Conservation (phyloP, 1,284 basidiomycete species). For the Cutaneotrichosporon arboriforme region DNA sequence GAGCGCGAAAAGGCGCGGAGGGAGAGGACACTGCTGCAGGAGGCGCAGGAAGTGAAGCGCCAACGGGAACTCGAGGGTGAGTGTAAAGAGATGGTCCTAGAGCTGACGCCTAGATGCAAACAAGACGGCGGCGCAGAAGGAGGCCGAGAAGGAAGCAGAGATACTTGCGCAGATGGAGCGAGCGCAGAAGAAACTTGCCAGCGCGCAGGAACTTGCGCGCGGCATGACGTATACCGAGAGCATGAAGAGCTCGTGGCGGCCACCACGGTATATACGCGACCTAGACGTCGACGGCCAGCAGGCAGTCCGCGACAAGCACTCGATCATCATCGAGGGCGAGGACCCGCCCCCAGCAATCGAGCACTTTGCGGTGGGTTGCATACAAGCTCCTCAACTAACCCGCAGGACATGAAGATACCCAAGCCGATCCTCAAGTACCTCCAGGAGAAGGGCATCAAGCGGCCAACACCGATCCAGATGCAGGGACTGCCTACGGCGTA, state of each 20-base stretch:
- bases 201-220: slow-evolving; percentile 85
- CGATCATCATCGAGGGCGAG: slow-evolving; percentile 87
- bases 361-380: slow-evolving; percentile 64
- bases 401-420: slow-evolving; percentile 95
- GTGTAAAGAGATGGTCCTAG: slow-evolving; percentile 14
- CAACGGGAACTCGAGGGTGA: slow-evolving; percentile 72
- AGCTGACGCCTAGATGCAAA: slow-evolving; percentile 59
- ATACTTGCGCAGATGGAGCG: slow-evolving; percentile 88
- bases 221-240: slow-evolving; percentile 87
- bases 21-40: slow-evolving; percentile 76
- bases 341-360: slow-evolving; percentile 88
- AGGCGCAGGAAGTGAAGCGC: slow-evolving; percentile 87
- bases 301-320: slow-evolving; percentile 76
- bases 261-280: slow-evolving; percentile 76
- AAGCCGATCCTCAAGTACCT: slow-evolving; percentile 74
- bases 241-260: slow-evolving; percentile 80
- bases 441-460: slow-evolving; percentile 73
- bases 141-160: slow-evolving; percentile 80
- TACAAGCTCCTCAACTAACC: slow-evolving; percentile 2
- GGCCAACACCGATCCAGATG: slow-evolving; percentile 92
- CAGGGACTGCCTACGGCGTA: slow-evolving; percentile 94
- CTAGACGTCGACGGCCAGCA: slow-evolving; percentile 65
- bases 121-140: slow-evolving; percentile 76
- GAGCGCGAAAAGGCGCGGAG: slow-evolving; percentile 61
- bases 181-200: slow-evolving; percentile 75